phyloP scores from a whole-genome alignment of 139 green algal genomes.

The Chloropicon primus region DNA sequence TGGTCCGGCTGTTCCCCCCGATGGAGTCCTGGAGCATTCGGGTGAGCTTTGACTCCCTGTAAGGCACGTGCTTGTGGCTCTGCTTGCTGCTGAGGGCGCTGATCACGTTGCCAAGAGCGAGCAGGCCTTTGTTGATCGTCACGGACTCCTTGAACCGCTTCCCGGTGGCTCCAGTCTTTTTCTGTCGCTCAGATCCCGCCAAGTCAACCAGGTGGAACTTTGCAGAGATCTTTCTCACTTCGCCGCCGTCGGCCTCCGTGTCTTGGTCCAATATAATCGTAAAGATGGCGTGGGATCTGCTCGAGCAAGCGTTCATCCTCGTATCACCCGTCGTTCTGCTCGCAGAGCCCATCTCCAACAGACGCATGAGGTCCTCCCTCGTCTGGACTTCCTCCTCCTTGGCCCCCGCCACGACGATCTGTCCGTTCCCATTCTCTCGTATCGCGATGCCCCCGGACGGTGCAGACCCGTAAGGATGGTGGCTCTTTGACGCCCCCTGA shows the following conservation, averaged over 20 bases:
- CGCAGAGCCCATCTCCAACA: slow-evolving; percentile 21
- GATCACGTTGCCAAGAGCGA: slow-evolving; percentile 49
- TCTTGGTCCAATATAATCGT: slow-evolving; percentile 29
- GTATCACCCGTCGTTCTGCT: slow-evolving; percentile 20
- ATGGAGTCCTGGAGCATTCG: slow-evolving; percentile 41
- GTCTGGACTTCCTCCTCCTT: slow-evolving; percentile 22
- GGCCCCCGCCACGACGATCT: slow-evolving; percentile 33
- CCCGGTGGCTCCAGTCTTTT: slow-evolving; percentile 32
- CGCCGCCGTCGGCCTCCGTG: neutral
- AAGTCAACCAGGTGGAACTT: slow-evolving; percentile 50
- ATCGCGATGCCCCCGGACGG: slow-evolving; percentile 23
- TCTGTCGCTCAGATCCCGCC: slow-evolving; percentile 28
- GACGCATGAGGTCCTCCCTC: slow-evolving; percentile 11
- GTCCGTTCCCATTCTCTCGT: slow-evolving; percentile 27
- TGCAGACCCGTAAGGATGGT: too few species aligned
- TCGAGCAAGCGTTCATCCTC: slow-evolving; percentile 37
- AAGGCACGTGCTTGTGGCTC: slow-evolving; percentile 69
- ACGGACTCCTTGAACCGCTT: slow-evolving; percentile 33
- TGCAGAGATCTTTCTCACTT: slow-evolving; percentile 3
- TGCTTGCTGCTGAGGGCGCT: neutral
- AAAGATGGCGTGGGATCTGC: slow-evolving; percentile 41
- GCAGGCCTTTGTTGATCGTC: slow-evolving; percentile 51
- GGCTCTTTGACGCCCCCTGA: neutral
- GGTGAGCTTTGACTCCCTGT: slow-evolving; percentile 96
- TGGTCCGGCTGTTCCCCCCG: slow-evolving; percentile 33